phyloP scores from a whole-genome alignment of 2,329 filamentous ascomycete genomes.

The Onygena corvina region DNA sequence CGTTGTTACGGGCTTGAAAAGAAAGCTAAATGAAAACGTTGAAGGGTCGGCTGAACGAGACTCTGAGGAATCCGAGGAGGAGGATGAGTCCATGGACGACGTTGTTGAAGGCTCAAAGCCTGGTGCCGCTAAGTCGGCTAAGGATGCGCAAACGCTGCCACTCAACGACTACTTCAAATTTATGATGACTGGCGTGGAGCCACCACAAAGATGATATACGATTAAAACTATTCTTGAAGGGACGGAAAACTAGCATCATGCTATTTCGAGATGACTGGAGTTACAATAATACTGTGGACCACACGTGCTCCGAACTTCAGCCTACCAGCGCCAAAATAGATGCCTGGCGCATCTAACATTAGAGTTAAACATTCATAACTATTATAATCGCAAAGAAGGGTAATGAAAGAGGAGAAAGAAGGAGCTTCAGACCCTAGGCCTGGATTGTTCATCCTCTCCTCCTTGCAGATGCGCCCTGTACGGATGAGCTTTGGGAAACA shows the following conservation, averaged over 20 bases:
- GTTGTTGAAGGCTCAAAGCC: constrained; percentile 28
- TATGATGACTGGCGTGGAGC: constrained; percentile 38
- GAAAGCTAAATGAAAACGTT: constrained; percentile 46
- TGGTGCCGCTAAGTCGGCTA: constrained; percentile 24
- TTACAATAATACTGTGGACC: not conserved
- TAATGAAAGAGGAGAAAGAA: constrained; percentile 7
- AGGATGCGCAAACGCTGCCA: constrained; percentile 25
- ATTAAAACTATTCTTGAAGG: not conserved
- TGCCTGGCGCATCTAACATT: not conserved
- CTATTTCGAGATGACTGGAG: not conserved
- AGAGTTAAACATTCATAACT: not conserved
- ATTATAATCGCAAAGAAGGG: not conserved
- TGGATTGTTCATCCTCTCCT: constrained; percentile 36
- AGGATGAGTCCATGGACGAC: constrained; percentile 34
- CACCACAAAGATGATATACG: constrained; percentile 11
- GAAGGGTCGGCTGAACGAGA: constrained; percentile 35
- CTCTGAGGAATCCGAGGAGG: constrained; percentile 46
- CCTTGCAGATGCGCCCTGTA: constrained; percentile 45
- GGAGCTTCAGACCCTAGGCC: not conserved
- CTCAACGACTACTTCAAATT: constrained; percentile 40
- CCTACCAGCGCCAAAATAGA: not conserved
- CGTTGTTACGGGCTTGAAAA: constrained; percentile 58
- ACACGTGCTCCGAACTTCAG: too few species aligned
- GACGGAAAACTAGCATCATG: not conserved
- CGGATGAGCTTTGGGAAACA: constrained; percentile 31